Percentiles rank a stretch among this genome's conserved stretches.
Conservation (phyloP, 208 protist species). For the Leishmania amazonensis region DNA sequence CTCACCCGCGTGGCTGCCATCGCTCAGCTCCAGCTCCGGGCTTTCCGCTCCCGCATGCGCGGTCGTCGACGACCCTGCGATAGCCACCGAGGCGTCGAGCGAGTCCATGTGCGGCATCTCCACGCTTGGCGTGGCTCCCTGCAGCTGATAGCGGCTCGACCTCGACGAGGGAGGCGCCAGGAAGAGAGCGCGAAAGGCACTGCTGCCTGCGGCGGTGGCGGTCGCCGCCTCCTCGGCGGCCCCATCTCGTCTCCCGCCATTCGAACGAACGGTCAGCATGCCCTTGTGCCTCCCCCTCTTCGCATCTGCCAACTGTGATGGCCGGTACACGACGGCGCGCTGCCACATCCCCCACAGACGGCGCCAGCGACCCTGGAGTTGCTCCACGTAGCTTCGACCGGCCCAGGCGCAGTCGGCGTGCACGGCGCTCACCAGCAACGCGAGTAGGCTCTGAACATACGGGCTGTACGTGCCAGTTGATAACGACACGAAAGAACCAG, state of each 20-base stretch:
- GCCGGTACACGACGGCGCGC: slow-evolving; percentile 15
- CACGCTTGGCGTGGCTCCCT: neutral
- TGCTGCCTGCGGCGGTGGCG: neutral
- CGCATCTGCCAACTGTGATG: neutral
- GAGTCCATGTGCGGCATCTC: slow-evolving; percentile 3
- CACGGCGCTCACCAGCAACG: slow-evolving; percentile 63
- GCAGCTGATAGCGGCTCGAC: neutral
- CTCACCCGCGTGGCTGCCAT: neutral
- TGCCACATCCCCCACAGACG: slow-evolving; percentile 53
- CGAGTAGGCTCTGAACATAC: slow-evolving; percentile 61
- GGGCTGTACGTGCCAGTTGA: slow-evolving; percentile 66
- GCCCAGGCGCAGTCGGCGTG: slow-evolving; percentile 69
- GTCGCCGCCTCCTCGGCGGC: neutral
- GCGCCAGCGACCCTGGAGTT: slow-evolving; percentile 51
- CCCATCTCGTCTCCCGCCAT: neutral
- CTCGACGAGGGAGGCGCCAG: neutral
- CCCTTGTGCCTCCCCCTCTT: neutral
- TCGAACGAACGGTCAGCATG: neutral
- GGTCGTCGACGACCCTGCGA: neutral
- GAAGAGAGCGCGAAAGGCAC: slow-evolving; percentile 8
- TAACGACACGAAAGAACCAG: slow-evolving; percentile 35
- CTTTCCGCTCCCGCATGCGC: neutral
- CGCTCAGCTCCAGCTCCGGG: neutral
- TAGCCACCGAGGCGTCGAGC: neutral
- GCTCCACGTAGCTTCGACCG: slow-evolving; percentile 32